phyloP scores from a whole-genome alignment of 768 basidiomycete species.

The Kwoniella pini region DNA sequence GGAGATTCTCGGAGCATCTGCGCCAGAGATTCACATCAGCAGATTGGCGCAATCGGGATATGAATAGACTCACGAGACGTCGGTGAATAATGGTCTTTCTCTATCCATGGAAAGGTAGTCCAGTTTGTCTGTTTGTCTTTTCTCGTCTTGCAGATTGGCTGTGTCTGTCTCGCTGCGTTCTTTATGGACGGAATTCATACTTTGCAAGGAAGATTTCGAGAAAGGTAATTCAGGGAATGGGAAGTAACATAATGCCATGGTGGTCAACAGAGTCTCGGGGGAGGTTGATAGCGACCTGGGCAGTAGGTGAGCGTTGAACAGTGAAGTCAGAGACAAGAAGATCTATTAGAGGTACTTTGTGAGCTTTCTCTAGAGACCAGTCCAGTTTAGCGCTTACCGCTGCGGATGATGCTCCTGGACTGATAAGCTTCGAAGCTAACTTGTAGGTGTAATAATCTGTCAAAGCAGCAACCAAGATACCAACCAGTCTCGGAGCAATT shows the following conservation, averaged over 20 bases:
- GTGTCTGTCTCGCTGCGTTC: not conserved
- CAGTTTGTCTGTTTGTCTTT: slow-evolving; percentile 3
- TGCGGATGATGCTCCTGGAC: slow-evolving; percentile 62
- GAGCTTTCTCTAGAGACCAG: too few relatives aligned
- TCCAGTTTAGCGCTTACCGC: slow-evolving; percentile 60
- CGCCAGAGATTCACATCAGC: not conserved
- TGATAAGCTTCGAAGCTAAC: slow-evolving; percentile 64
- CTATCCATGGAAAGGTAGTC: slow-evolving; percentile 37
- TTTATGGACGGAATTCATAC: not conserved
- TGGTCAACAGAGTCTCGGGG: slow-evolving; percentile 81
- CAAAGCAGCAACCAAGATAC: slow-evolving; percentile 72
- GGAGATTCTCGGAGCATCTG: slow-evolving; percentile 24
- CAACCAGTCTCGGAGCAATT: slow-evolving; percentile 70
- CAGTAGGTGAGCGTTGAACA: slow-evolving; percentile 81
- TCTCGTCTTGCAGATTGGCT: not conserved
- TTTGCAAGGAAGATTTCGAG: not conserved
- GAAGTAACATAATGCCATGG: slow-evolving; percentile 72
- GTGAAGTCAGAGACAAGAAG: slow-evolving; percentile 76
- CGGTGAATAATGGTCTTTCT: slow-evolving; percentile 2
- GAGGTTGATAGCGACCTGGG: slow-evolving; percentile 91
- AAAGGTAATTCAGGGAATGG: slow-evolving; percentile 53
- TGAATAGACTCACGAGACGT: slow-evolving; percentile 5
- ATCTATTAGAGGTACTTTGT: too few relatives aligned
- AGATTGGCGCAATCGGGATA: too few relatives aligned
- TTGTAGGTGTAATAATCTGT: slow-evolving; percentile 75